Base-by-base conservation (phyloP, 805 yeast genomes). In the Babjeviella inositovora region DNA sequence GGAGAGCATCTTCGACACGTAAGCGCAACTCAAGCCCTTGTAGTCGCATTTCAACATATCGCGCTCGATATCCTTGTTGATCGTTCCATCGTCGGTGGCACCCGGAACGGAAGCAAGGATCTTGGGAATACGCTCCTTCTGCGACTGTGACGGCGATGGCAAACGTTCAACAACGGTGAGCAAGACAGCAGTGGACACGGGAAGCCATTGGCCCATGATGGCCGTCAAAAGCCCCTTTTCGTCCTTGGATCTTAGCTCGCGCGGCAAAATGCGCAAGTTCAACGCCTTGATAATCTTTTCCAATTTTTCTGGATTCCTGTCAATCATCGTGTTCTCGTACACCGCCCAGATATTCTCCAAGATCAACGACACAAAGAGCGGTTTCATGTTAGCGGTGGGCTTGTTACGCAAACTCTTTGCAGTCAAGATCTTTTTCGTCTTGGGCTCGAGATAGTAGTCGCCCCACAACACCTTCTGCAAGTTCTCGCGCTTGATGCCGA, bases 381-480 rank as follows among this genome's bases (percentile, higher is more conserved):
- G 93, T 41, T 81, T 80, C 28, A 71, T 41, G 17, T 51, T 47
- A 11, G 32, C 36, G n/a, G n/a, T n/a, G n/a, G n/a, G n/a, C 25
- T 73, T 57, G 2, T 79, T 69, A 37, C 70, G 75, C 24, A 70
- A 43, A 13, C 70, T 66, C 33, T 71, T 75, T 9, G 67, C 64
- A 9, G 71, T 70, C 9, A 82, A 53, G 16, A 90, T 76, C 38
- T 75, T 79, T 39, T 85, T 90, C 12, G 84, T 71, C 45, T 85
- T 87, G 39, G 93, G 77, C 43, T 90, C 97, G 38, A 81, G 56
- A 41, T 68, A 82, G 43, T 53, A 87, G 40, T 87, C 95, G 18
- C 98, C 98, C 97, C 97, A 90, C 4, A 90, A 54, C n/a, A 84
- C 82, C 38, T 79, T 77, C 28, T 74, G 73, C 21, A 90, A 57